Percentiles rank a stretch among this genome's conserved stretches.
Evolutionary conservation across 805 yeast genomes (phyloP).

Genomic region (Teunomyces pallodes): DNA sequence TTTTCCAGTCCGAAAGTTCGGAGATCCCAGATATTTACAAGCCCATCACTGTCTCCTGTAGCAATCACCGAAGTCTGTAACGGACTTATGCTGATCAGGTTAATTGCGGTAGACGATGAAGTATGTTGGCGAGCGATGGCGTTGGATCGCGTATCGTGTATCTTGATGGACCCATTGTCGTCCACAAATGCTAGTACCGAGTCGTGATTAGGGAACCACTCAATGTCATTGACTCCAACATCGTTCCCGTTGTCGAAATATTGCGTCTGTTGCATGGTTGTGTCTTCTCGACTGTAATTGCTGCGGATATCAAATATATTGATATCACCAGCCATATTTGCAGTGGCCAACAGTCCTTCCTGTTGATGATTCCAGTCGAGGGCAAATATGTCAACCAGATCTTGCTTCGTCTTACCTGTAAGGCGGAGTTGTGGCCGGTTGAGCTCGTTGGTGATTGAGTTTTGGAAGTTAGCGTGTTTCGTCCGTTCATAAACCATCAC

Average conservation of each 20-base stretch:
- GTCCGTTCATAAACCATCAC: constrained; percentile 77
- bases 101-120: constrained; percentile 39
- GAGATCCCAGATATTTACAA: constrained; percentile 61
- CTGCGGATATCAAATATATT: constrained; percentile 65
- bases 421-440: constrained; percentile 52
- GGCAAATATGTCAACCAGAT: constrained; percentile 61
- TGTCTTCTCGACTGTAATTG: constrained; percentile 20
- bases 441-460: constrained; percentile 22
- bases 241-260: constrained; percentile 4
- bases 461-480: constrained; percentile 53
- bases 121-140: constrained; percentile 1
- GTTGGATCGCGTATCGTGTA: constrained; percentile 53
- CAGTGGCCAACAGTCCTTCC: constrained; percentile 60
- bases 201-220: constrained; percentile 66
- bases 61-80: constrained; percentile 56
- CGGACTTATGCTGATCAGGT: constrained; percentile 60
- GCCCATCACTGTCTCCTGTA: constrained; percentile 64
- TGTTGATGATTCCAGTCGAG: constrained; percentile 67
- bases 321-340: constrained; percentile 61
- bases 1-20: constrained; percentile 31
- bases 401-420: constrained; percentile 21
- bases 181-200: constrained; percentile 63
- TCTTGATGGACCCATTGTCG: constrained; percentile 52
- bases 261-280: not conserved
- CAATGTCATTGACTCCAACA: constrained; percentile 65